phyloP scores from a whole-genome alignment of 495 filamentous ascomycete species.

The Sabuloglossum arenarium region DNA sequence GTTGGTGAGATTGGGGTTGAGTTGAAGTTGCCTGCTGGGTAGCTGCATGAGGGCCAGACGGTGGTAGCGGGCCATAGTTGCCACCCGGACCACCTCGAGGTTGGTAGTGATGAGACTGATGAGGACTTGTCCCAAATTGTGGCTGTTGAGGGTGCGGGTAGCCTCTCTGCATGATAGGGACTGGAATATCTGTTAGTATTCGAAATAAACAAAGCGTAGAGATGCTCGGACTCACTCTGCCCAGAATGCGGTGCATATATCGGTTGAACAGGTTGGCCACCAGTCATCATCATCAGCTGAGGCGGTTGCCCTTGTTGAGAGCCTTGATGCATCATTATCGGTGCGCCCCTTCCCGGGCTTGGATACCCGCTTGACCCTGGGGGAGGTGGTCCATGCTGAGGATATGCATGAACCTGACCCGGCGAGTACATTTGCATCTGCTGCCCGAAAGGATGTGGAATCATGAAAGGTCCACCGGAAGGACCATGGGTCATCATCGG shows the following conservation, averaged over 20 bases:
- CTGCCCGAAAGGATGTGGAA: constrained; percentile 35
- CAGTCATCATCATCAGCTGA: constrained; percentile 32
- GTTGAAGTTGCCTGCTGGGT: background rate
- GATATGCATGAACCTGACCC: constrained; percentile 44
- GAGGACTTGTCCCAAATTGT: constrained; percentile 39
- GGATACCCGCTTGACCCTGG: constrained; percentile 46
- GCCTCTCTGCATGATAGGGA: constrained; percentile 20
- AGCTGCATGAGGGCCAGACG: background rate
- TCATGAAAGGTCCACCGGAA: constrained; percentile 33
- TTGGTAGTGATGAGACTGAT: constrained; percentile 42
- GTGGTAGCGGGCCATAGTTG: constrained; percentile 22
- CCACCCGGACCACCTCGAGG: constrained; percentile 34
- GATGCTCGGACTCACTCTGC: constrained; percentile 36
- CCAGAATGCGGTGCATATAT: constrained; percentile 40
- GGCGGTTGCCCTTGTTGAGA: constrained; percentile 48
- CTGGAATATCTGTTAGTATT: constrained; percentile 12
- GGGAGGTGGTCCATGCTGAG: constrained; percentile 28
- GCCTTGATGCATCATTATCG: constrained; percentile 69
- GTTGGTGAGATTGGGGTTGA: background rate
- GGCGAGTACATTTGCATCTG: constrained; percentile 61
- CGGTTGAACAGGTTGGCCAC: constrained; percentile 44
- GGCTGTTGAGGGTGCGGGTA: constrained; percentile 39
- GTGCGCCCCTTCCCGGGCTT: constrained; percentile 56
- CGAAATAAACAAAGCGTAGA: constrained; percentile 6
- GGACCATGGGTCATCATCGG: constrained; percentile 70